Percentiles rank a stretch among this genome's conserved stretches.
Evolutionary conservation across 2,329 filamentous ascomycete genomes (phyloP).

Genomic region (Lachnellula suecica): DNA sequence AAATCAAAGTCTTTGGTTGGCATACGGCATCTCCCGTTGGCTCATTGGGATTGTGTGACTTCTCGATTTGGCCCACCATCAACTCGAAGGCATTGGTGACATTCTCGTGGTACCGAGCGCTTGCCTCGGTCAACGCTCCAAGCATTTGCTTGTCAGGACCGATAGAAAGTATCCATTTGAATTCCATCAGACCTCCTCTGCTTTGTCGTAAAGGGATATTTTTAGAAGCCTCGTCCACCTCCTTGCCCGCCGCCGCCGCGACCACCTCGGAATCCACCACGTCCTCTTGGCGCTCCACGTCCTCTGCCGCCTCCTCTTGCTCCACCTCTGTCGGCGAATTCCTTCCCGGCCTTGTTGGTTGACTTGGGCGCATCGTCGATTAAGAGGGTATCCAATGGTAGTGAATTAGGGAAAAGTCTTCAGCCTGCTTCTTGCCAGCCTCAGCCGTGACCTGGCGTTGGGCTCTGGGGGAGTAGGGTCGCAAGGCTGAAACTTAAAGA

Average conservation of each 20-base stretch:
- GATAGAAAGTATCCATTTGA: neutral
- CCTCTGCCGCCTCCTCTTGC: conserved; percentile 43
- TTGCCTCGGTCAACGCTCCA: conserved; percentile 48
- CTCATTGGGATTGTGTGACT: conserved; percentile 86
- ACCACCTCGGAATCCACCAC: conserved; percentile 46
- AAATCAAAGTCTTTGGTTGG: no score
- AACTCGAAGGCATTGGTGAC: conserved; percentile 90
- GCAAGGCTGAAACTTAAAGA: no score
- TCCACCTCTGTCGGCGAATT: conserved; percentile 58
- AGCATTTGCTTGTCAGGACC: neutral
- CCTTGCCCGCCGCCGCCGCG: conserved; percentile 58
- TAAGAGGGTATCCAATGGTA: conserved; percentile 91
- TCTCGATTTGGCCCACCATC: conserved; percentile 93
- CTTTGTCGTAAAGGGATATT: neutral
- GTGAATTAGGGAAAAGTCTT: conserved; percentile 90
- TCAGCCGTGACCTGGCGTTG: conserved; percentile 87
- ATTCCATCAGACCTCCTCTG: neutral
- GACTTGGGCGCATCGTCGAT: conserved; percentile 97
- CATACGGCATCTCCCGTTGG: conserved; percentile 81
- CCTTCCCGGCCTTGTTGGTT: conserved; percentile 99
- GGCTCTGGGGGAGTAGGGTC: no score
- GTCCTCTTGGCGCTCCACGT: no score
- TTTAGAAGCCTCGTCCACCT: conserved; percentile 38
- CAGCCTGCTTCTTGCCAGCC: conserved; percentile 79
- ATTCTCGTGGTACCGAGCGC: conserved; percentile 91